Evolutionary conservation across 2,329 filamentous ascomycete species (phyloP), one percentile per base, ranked within the genome.

Genomic region (Curvularia sp.): DNA sequence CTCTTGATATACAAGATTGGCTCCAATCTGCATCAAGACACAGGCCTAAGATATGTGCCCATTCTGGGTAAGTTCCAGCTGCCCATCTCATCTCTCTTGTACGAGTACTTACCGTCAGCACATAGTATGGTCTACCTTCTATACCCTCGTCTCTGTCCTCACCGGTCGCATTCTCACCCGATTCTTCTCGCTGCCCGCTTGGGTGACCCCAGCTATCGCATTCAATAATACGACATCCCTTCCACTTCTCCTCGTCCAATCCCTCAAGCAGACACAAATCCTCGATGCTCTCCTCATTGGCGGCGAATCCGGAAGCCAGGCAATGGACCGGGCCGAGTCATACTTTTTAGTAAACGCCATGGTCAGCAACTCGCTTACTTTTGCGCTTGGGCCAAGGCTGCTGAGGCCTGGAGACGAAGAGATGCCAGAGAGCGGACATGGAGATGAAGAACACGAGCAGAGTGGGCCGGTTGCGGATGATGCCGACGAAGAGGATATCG

Each of bases 291-390:
- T 80, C 43, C 77, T 89, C 18, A 71, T 81, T 58, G 60, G 74
- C 59, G 63, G 81, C 64, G 78, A 83, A 63, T 71, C 78, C 1
- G 72, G 77, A 2, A 65, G 74, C 1, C 77, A 78, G 3, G 85
- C 84, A 0, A 77, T 89, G 12, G 81, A 84, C 52, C 79, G 87
- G 9, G 86, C 86, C 6, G 86, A 88, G 68, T 85, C 84, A 13
- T 90, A 88, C 71, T 89, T 90, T 67, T 75, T 90, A 3, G 83
- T 90, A 57, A 89, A 87, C 62, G 83, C 87, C 3, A 88, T 88
- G 53, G 79, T 89, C 9, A 83, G 82, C 41, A 88, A 87, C 66
- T 85, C 83, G 51, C 74, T 89, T 57, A 89, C 87, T 0, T 90
- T 89, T 70, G 85, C 85, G 0, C 76, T 89, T 3, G 87, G 87